phyloP scores from a whole-genome alignment of 208 protist species.

The Zelonia costaricensis region DNA sequence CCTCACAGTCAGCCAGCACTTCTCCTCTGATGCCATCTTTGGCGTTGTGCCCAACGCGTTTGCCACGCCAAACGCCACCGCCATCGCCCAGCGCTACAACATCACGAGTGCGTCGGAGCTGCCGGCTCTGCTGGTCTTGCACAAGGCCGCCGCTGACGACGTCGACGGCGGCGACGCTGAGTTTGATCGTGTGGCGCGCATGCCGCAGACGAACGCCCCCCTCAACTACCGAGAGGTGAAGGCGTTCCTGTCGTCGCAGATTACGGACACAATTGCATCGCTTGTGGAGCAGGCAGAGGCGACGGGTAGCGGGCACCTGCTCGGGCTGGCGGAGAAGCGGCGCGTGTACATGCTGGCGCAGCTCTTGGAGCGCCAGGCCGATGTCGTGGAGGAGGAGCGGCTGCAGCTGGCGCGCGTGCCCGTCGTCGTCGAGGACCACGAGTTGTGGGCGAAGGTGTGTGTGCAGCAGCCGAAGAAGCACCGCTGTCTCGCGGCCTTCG shows the following conservation, averaged over 20 bases:
- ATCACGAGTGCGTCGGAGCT: conserved; percentile 22
- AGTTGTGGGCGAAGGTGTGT: conserved; percentile 27
- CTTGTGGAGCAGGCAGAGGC: conserved; percentile 9
- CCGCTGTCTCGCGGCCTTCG: conserved; percentile 35
- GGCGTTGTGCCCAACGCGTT: conserved; percentile 47
- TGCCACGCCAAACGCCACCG: not conserved
- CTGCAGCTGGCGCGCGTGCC: conserved; percentile 7
- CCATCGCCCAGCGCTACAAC: conserved; percentile 39
- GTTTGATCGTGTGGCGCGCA: conserved; percentile 23
- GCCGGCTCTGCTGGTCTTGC: conserved; percentile 36
- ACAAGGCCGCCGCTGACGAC: conserved; percentile 8
- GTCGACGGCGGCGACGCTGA: conserved; percentile 3
- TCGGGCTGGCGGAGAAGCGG: conserved; percentile 11
- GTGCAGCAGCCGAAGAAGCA: conserved; percentile 17
- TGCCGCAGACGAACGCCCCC: not conserved
- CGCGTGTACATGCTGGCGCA: conserved; percentile 12
- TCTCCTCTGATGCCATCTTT: conserved; percentile 35
- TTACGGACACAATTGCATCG: conserved; percentile 13
- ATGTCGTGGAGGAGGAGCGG: conserved; percentile 21
- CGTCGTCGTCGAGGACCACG: conserved; percentile 16
- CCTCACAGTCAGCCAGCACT: conserved; percentile 30
- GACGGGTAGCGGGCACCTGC: not conserved
- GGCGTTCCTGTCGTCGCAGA: conserved; percentile 11
- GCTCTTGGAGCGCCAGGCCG: conserved; percentile 18
- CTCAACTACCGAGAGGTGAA: conserved; percentile 15